Conservation (phyloP, 306 rosid species). For the barrel medic (Medicago truncatula) region DNA sequence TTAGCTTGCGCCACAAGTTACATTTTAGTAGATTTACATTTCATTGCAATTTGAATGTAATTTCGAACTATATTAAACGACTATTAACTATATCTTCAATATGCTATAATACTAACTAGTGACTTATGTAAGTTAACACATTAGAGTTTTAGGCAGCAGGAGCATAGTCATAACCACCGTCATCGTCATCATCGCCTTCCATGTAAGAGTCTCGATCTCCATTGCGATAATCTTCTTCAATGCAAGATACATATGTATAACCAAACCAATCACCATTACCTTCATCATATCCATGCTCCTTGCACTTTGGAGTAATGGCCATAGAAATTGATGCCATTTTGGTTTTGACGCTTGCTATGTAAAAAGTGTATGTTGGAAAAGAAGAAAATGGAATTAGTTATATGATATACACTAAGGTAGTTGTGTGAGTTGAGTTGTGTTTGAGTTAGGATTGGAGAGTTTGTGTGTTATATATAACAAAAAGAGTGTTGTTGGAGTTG, state of each 20-base stretch:
- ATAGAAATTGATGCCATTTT: not conserved
- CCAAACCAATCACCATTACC: not conserved
- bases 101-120: not conserved
- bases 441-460: not conserved
- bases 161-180: constrained; percentile 4
- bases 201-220: not conserved
- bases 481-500: not conserved
- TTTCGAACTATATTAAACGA: too few relatives aligned
- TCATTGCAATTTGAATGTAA: too few relatives aligned
- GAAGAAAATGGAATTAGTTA: not conserved
- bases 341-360: too few relatives aligned
- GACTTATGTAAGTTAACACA: not conserved
- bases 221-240: not conserved
- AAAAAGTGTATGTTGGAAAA: not conserved
- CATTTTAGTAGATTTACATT: too few relatives aligned
- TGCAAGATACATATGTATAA: not conserved
- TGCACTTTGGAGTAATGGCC: not conserved
- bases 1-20: too few relatives aligned
- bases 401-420: too few relatives aligned
- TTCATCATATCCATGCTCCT: not conserved
- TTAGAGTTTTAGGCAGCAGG: not conserved
- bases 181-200: not conserved
- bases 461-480: constrained; percentile 5
- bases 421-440: not conserved
- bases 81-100: too few relatives aligned